Conservation (phyloP, 208 protist species). For the Leishmania gerbilli region DNA sequence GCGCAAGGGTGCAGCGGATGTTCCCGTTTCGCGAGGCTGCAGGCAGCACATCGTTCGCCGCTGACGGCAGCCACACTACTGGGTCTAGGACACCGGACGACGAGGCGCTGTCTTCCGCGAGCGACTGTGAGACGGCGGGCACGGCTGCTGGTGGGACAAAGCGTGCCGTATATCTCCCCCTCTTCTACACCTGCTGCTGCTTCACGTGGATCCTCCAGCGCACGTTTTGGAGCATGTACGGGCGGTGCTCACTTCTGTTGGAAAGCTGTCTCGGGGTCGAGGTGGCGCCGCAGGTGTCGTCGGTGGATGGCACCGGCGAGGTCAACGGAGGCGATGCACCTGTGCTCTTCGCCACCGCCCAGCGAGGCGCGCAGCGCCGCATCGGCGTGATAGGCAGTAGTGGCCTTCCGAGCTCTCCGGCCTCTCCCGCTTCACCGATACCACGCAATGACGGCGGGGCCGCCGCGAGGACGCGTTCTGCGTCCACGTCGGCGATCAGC, state of each 20-base stretch:
- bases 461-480: neutral
- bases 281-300: constrained; percentile 18
- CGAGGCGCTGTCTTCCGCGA: constrained; percentile 19
- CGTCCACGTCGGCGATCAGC: constrained; percentile 2
- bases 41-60: constrained; percentile 15
- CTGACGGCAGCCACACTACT: constrained; percentile 11
- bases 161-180: constrained; percentile 29
- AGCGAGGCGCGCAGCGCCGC: constrained; percentile 9
- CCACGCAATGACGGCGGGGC: neutral
- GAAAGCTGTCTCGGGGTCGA: constrained; percentile 43
- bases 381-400: neutral
- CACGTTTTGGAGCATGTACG: constrained; percentile 60
- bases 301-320: constrained; percentile 2
- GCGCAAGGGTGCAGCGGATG: constrained; percentile 6
- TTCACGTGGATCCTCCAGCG: constrained; percentile 75
- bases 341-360: constrained; percentile 14
- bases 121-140: constrained; percentile 12
- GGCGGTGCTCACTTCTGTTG: constrained; percentile 66
- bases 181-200: constrained; percentile 52
- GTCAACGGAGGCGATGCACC: neutral
- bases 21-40: constrained; percentile 13
- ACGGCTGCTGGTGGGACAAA: constrained; percentile 7
- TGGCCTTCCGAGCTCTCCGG: neutral
- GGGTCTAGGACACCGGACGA: constrained; percentile 16
- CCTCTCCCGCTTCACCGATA: neutral